Conservation (phyloP, 192 early-diverging fungal genomes). For the Mortierella claussenii region DNA sequence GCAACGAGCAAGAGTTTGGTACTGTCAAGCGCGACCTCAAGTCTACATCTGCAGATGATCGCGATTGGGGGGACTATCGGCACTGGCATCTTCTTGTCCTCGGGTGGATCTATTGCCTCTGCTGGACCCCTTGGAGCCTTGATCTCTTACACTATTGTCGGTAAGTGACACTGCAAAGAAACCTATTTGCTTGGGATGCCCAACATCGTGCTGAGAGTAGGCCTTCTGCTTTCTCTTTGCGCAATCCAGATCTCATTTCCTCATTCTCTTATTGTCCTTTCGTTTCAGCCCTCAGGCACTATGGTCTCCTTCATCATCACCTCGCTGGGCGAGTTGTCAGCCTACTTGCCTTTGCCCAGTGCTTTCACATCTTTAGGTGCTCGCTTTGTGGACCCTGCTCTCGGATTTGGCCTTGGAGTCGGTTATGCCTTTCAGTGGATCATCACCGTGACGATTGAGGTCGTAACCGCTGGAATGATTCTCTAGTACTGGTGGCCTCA, state of each 20-base stretch:
- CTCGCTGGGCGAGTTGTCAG: slow-evolving; percentile 88
- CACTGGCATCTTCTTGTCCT: slow-evolving; percentile 81
- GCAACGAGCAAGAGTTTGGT: slow-evolving; percentile 38
- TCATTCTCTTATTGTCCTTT: background rate
- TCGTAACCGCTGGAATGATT: slow-evolving; percentile 82
- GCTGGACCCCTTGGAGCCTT: slow-evolving; percentile 86
- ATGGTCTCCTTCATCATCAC: slow-evolving; percentile 82
- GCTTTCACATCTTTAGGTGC: slow-evolving; percentile 78
- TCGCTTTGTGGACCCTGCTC: slow-evolving; percentile 83
- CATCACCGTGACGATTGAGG: slow-evolving; percentile 77
- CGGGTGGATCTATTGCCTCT: slow-evolving; percentile 74
- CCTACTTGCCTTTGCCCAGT: slow-evolving; percentile 82
- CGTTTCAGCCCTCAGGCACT: slow-evolving; percentile 39
- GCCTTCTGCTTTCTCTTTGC: no score
- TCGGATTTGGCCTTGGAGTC: slow-evolving; percentile 72
- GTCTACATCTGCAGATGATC: slow-evolving; percentile 76
- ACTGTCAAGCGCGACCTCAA: slow-evolving; percentile 71
- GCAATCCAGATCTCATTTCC: no score
- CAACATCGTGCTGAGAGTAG: no score
- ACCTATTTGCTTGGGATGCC: no score
- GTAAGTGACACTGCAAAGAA: slow-evolving; percentile 13
- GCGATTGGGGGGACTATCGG: slow-evolving; percentile 78
- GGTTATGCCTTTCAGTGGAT: slow-evolving; percentile 75
- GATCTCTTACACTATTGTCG: slow-evolving; percentile 73
- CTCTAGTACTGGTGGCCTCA: slow-evolving; percentile 74